Evolutionary conservation across 1,139 yeast species (phyloP), one percentile per base, ranked within the genome.

Genomic region (Hemisphaericaspora subhashii): DNA sequence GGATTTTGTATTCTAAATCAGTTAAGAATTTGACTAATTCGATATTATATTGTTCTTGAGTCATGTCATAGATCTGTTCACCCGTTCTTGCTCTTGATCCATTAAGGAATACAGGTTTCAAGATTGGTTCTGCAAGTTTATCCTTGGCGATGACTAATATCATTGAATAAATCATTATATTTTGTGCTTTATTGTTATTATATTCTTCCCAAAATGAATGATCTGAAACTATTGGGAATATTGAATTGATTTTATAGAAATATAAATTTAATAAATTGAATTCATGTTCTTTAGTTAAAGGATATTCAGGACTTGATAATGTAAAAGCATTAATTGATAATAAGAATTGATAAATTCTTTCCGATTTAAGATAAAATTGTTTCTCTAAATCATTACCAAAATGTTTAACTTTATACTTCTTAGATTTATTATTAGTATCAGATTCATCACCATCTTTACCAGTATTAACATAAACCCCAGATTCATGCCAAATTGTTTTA

Each of bases 181-280:
- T 53, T 29, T 56, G 63, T 7, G 56, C 55, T n/a, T 43, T 48
- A 13, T 51, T 52, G 3, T 48, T 40, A 6, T 47, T 41, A 42
- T 52, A 65, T 28, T 54, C 59, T 7, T 44, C 50, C 70, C 71
- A 62, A 43, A 67, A 67, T 21, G 42, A 38, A 13, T 38, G 24
- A 35, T 57, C 66, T 28, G 57, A 54, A 4, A 68, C 55, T 6
- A 67, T 46, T 2, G 72, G 72, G 39, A 67, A 60, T 3, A 67
- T 47, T n/a, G 55, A 50, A 48, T 68, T 66, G 22, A 66, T 42
- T 39, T 66, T 64, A 41, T 45, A 51, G 43, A 68, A 66, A 44
- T 55, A 68, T 3, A 67, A 32, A 33, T 58, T 53, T 4, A 64
- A 33, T 25, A 68, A 46, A 36, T 50, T 39, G 3, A 31, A 43